Base-by-base conservation (phyloP, 495 filamentous ascomycete species). In the Xylaria longipes region DNA sequence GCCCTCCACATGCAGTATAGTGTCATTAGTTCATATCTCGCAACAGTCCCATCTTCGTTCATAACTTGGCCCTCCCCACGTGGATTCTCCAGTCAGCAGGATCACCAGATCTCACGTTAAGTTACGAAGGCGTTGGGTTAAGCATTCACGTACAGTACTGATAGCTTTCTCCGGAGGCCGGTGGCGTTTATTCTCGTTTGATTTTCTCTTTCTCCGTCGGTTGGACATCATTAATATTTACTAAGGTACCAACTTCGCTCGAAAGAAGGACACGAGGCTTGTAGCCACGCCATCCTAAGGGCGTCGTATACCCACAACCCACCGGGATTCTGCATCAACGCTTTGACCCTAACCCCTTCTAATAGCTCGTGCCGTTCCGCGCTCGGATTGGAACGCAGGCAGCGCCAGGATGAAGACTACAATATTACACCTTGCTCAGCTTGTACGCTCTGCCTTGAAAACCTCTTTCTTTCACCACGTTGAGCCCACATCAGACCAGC, bases 361-460 rank as follows among this genome's bases (percentile, higher is more conserved):
- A 56, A 37, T 45, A 27, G 25, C 27, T 68, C 50, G 52, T 15
- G 25, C 52, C 15, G 62, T 54, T 46, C 69, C 14, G 29, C 29
- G 50, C 37, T 25, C 37, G 25, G 50, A 25, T 41, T 22, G 33
- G 41, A 70, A 17, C 35, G 45, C 65, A 20, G 63, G 58, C 27
- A 68, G 63, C 4, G n/a, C 57, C 70, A 71, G 65, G 37, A 73
- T 67, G 62, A 77, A 71, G 52, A 69, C 62, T 17, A 73, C 65
- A 43, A 60, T 75, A 54, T 12, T 73, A n/a, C 64, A 72, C 22
- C 41, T 77, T 37, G 71, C 69, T 25, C 73, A 65, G 57, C 73
- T 68, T 48, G 27, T 68, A 9, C 71, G 71, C 43, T 61, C 65
- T 2, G 62, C 67, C 43, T 29, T 77, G 15, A 58, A 62, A 43